These are phyloP conservation scores for Fraxinus excelsior DNA, from an alignment of 257 asterid genomes.

Conservation along the genomic window DNA sequence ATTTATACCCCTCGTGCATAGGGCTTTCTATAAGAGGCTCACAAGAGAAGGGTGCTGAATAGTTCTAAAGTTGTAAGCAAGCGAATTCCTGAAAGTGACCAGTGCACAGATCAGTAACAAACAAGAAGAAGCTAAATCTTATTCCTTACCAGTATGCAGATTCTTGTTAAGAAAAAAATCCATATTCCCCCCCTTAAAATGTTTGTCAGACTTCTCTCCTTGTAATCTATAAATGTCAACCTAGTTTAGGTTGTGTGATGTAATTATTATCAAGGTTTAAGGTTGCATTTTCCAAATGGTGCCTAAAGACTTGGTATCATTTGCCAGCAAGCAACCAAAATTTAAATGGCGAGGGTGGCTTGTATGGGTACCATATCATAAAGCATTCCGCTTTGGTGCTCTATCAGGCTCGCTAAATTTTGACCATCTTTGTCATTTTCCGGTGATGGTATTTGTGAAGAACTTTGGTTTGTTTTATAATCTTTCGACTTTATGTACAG, in stretches of 20 bases:
- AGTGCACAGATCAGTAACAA: neutral
- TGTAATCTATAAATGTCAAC: too few relatives aligned
- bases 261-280: neutral
- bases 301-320: constrained; percentile 44
- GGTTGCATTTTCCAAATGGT: constrained; percentile 64
- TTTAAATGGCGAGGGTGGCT: constrained; percentile 38
- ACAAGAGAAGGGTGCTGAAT: neutral
- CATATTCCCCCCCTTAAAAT: neutral
- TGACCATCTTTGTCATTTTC: constrained; percentile 2
- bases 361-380: constrained; percentile 22
- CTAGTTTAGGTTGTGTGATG: neutral
- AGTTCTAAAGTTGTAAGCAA: neutral
- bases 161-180: neutral
- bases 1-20: neutral
- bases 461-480: constrained; percentile 17
- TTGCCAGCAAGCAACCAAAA: constrained; percentile 72
- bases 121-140: neutral
- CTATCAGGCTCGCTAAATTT: constrained; percentile 34
- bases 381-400: constrained; percentile 21
- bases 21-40: neutral
- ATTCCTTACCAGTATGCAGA: neutral
- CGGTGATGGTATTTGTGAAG: neutral
- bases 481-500: constrained; percentile 44
- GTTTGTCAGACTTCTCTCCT: neutral
- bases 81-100: neutral